These are phyloP conservation scores for Ogataea wickerhamii DNA, from an alignment of 805 yeast species.

Conservation along the genomic window DNA sequence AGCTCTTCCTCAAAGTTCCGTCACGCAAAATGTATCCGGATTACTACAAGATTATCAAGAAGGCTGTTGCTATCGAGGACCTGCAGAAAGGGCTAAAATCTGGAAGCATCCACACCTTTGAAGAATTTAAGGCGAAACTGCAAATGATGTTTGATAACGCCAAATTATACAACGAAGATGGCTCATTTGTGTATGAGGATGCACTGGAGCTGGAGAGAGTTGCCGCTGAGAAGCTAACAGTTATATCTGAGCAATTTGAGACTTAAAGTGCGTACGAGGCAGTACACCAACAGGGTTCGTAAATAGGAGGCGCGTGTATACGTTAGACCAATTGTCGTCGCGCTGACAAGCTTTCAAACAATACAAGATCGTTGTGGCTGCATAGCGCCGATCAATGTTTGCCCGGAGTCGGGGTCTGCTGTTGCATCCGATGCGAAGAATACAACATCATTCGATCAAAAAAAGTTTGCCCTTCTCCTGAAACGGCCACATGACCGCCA, in stretches of 20 bases:
- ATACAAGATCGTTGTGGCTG: no score
- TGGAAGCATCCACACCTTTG: constrained; percentile 34
- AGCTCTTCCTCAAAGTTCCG: constrained; percentile 70
- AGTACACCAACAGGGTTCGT: no score
- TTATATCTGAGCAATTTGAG: constrained; percentile 9
- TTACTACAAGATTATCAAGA: constrained; percentile 62
- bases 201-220: constrained; percentile 45
- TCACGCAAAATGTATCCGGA: constrained; percentile 77
- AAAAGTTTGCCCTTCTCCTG: no score
- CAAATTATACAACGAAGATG: constrained; percentile 64
- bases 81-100: constrained; percentile 47
- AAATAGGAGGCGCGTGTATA: no score
- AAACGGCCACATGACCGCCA: no score
- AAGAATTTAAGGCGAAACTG: constrained; percentile 49
- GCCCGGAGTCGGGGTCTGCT: no score
- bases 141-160: constrained; percentile 63
- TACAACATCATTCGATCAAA: no score
- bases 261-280: no score
- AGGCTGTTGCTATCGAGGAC: constrained; percentile 57
- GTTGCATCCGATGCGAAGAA: no score
- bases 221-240: constrained; percentile 23
- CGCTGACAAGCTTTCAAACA: no score
- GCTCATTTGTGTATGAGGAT: constrained; percentile 58
- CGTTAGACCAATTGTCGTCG: no score
- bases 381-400: no score